Conservation (phyloP, 2,329 filamentous ascomycete species). For the Colletotrichum sp. region DNA sequence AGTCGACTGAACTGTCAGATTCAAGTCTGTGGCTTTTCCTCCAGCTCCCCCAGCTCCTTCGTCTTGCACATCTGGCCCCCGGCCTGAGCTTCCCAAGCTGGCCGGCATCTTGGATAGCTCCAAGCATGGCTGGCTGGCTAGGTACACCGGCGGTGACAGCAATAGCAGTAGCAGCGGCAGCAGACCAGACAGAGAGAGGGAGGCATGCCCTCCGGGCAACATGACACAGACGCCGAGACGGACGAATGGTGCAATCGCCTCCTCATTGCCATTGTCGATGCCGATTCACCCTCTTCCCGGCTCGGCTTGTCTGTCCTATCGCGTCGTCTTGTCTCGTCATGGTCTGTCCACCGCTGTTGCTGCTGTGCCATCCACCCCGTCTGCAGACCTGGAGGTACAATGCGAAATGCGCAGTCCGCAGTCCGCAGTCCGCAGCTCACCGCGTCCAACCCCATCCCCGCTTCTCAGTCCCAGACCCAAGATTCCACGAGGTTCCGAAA, state of each 20-base stretch:
- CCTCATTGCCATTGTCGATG: not conserved
- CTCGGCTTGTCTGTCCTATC: not conserved
- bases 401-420: not conserved
- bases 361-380: slow-evolving; percentile 9
- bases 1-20: not conserved
- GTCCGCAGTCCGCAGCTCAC: not conserved
- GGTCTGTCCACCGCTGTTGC: slow-evolving; percentile 1
- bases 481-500: slow-evolving; percentile 18
- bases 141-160: not conserved
- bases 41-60: not conserved
- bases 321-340: not conserved
- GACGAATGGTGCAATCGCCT: slow-evolving; percentile 1
- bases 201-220: not conserved
- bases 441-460: slow-evolving; percentile 1
- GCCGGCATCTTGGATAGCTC: slow-evolving; percentile 9
- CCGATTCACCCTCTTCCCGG: not conserved
- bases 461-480: slow-evolving; percentile 4
- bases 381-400: not conserved
- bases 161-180: not conserved
- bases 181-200: not conserved
- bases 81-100: not conserved
- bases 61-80: not conserved
- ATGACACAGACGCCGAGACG: not conserved
- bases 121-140: not conserved
- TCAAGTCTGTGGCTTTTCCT: not conserved